Base-by-base conservation (phyloP, 495 filamentous ascomycete genomes). In the Chaetomium fimeti region DNA sequence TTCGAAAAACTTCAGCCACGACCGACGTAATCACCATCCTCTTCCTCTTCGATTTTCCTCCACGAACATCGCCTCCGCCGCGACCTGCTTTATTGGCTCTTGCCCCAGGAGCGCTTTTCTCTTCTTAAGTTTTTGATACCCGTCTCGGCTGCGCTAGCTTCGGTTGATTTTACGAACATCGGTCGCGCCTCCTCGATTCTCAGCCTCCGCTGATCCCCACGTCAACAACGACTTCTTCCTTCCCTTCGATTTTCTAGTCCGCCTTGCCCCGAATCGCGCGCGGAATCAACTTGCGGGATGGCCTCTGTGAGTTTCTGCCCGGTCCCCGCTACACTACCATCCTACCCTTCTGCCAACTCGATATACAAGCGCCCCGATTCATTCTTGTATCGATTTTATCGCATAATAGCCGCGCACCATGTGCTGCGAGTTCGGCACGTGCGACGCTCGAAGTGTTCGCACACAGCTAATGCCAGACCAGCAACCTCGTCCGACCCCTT, bases 401-500 rank as follows among this genome's bases (percentile, higher is more conserved):
- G 28, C 16, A 38, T 16, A 43, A 32, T 4, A 60, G 22, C 27
- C 48, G 54, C 13, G n/a, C 43, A 32, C 60, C 6, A 52, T 48
- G 25, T 40, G 20, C 12, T 56, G 1, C 18, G 13, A 60, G 5
- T 36, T 62, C 42, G 6, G 24, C 43, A 9, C 0, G 27, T n/a
- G 0, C 38, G 43, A 55, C 9, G 18, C 18, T 15, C 53, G 25
- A 22, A 45, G 18, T 25, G 57, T 28, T 16, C 15, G 12, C 48
- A n/a, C 13, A 32, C 27, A 45, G 43, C 54, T 60, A 62, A 72
- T 60, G 24, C 25, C 65, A 42, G 24, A 0, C 7, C 15, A 78
- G 76, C 76, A 79, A 72, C 70, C 76, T 27, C 74, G 76, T 55
- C 29, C 72, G 60, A 58, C 73, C 58, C 64, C 75, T 27, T 82